Evolutionary conservation across 208 protist genomes (phyloP), one percentile per base, ranked within the genome.

Genomic region (Borovskyia barvae): DNA sequence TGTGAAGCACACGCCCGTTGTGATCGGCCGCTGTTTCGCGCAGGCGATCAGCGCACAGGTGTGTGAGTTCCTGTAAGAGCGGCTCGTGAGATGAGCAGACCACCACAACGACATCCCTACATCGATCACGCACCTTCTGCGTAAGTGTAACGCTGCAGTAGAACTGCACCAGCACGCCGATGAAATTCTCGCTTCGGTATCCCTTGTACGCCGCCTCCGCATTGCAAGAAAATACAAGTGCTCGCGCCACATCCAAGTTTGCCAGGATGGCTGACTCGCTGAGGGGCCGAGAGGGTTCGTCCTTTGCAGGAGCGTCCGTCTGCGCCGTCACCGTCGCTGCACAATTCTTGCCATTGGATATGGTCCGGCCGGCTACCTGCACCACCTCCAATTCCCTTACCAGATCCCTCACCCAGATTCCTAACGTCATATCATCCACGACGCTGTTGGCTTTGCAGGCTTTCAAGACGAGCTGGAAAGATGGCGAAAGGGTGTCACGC

Each of bases 191-290:
- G 12, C 37, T 39, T 35, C 42, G 28, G 52, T 65, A 72, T 22
- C 43, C 52, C 5, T 28, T 28, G 6, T 12, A 36, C 0, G 58
- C 51, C 12, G 60, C 59, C n/a, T 53, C 45, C 28, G 46, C 57
- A 57, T 72, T 72, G 17, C 58, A 55, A 19, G 49, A 48, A 28
- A 57, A 72, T 32, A 70, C 41, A 32, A 70, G 48, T 14, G 28
- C 63, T 5, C 65, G 72, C 11, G 77, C 60, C 20, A 78, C 69
- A 29, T 89, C 82, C 8, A 80, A 63, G 25, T 69, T 75, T 14
- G 30, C 66, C 24, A 85, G 39, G 57, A 93, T 74, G 17, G 73
- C 56, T 15, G 80, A 67, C 57, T 93, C 86, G 36, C 63, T 54
- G 9, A 83, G 55, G 5, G 72, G 66, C 62, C 62, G 72, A 53